phyloP scores from a whole-genome alignment of 495 filamentous ascomycete genomes.

The Penicillium egyptiacum region DNA sequence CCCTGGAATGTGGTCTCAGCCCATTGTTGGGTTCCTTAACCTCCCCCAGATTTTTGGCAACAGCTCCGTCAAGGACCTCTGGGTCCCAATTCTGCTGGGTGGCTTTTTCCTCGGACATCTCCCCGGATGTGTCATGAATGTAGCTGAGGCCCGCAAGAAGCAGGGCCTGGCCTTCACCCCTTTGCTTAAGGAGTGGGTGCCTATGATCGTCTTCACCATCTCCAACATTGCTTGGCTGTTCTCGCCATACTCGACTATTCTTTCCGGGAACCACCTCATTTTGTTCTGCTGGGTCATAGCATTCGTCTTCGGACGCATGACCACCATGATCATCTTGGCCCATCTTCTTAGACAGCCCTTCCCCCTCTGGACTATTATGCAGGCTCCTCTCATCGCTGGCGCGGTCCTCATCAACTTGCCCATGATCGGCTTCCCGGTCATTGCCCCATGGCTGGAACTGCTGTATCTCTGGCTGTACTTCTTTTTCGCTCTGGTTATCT shows the following conservation, averaged over 20 bases:
- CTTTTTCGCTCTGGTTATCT: conserved; percentile 73
- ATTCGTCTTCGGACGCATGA: conserved; percentile 99
- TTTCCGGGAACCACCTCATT: conserved; percentile 79
- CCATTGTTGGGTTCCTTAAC: conserved; percentile 63
- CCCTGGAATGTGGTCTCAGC: conserved; percentile 80
- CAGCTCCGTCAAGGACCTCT: conserved; percentile 76
- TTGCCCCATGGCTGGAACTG: conserved; percentile 62
- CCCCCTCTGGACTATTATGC: conserved; percentile 92
- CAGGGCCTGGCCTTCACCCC: conserved; percentile 76
- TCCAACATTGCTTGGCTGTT: conserved; percentile 81
- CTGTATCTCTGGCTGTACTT: conserved; percentile 83
- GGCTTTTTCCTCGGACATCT: conserved; percentile 80
- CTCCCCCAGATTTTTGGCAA: conserved; percentile 59
- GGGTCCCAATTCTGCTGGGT: conserved; percentile 72
- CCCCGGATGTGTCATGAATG: conserved; percentile 76
- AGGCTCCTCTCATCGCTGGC: conserved; percentile 80
- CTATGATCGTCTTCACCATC: conserved; percentile 76
- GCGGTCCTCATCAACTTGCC: conserved; percentile 83
- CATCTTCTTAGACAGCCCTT: conserved; percentile 93
- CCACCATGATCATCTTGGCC: conserved; percentile 97
- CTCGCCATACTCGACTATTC: conserved; percentile 76
- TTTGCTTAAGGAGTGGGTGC: conserved; percentile 91
- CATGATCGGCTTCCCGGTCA: conserved; percentile 64
- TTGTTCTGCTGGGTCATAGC: conserved; percentile 92
- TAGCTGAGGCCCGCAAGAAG: conserved; percentile 69